Evolutionary conservation across 2,329 filamentous ascomycete species (phyloP), one percentile per base, ranked within the genome.

Genomic region (Aspergillus floridensis): DNA sequence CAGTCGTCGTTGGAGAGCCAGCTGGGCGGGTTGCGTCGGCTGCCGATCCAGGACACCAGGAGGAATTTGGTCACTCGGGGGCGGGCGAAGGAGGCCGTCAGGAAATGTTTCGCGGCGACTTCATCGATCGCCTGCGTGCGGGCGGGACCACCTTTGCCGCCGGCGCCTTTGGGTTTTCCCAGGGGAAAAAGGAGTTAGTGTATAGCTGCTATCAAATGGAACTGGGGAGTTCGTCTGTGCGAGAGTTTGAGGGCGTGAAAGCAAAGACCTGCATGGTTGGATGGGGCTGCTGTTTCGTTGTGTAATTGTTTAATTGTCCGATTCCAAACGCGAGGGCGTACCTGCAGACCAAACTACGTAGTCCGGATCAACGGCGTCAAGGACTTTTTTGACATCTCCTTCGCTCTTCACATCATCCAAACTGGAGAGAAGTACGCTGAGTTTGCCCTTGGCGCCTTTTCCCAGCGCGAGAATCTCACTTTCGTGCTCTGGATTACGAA

Each of bases 401-500:
- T 86, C 81, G 56, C 78, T 85, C 72, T 85, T 86, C 46, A 93
- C 81, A 19, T 91, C 88, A 56, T 91, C 89, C 21, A 93, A 77
- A 69, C 86, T 91, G 69, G 83, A 83, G 16, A 93, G 81, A 0
- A 93, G 78, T 3, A 93, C 87, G 56, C 85, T 82, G 41, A 95
- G 77, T 63, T 84, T 88, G 26, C 88, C 88, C 2, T 82, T 82
- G 56, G 84, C 80, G 19, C 80, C 83, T 2, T 72, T 67, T 59
- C 82, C 85, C 3, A 90, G 82, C 58, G 82, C 82, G 66, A 88
- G 77, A 59, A 96, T 87, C 56, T 86, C 79, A 3, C 79, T 71
- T 48, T 84, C 82, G 65, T 95, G 91, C 0, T 86, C 85, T n/a
- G 85, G 79, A 63, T 86, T 84, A 68, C 91, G 89, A 73, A 96